These are phyloP conservation scores for Colletotrichum limetticola DNA, from an alignment of 2,329 filamentous ascomycete species.

Conservation along the genomic window DNA sequence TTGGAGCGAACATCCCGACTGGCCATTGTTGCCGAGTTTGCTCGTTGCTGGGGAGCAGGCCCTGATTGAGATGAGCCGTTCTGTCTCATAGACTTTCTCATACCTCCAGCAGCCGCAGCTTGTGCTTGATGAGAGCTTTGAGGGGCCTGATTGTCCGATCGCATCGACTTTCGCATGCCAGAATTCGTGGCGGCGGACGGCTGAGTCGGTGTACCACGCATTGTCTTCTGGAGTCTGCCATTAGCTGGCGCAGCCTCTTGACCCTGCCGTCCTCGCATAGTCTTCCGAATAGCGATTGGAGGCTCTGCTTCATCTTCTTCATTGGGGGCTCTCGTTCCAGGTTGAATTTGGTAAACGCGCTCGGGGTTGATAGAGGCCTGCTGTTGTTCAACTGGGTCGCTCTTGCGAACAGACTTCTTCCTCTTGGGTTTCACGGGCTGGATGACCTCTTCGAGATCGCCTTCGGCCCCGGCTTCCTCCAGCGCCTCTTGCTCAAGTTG, in stretches of 20 bases:
- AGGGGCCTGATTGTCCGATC: neutral
- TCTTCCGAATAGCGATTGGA: conserved; percentile 9
- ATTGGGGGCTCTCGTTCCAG: conserved; percentile 40
- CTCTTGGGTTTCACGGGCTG: conserved; percentile 42
- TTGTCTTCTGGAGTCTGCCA: conserved; percentile 56
- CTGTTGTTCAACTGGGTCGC: conserved; percentile 35
- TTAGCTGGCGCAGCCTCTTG: conserved; percentile 26
- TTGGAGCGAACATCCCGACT: conserved; percentile 3
- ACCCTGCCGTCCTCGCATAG: conserved; percentile 21
- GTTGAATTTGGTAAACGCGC: conserved; percentile 53
- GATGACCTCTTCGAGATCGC: conserved; percentile 51
- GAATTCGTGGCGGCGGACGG: conserved; percentile 12
- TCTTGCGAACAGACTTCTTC: conserved; percentile 45
- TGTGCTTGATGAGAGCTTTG: neutral
- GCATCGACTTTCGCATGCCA: conserved; percentile 42
- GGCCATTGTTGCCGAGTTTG: neutral
- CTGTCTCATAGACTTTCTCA: conserved; percentile 44
- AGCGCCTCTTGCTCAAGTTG: conserved; percentile 69
- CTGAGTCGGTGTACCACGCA: conserved; percentile 50
- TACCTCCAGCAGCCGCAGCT: conserved; percentile 25
- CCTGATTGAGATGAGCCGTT: conserved; percentile 7
- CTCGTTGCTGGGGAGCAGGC: neutral
- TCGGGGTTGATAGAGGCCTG: conserved; percentile 35
- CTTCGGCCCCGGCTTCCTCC: conserved; percentile 62
- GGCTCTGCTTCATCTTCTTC: conserved; percentile 5